These are phyloP conservation scores for Aspergillus udagawae DNA, from an alignment of 2,329 filamentous ascomycete species.

Conservation along the genomic window DNA sequence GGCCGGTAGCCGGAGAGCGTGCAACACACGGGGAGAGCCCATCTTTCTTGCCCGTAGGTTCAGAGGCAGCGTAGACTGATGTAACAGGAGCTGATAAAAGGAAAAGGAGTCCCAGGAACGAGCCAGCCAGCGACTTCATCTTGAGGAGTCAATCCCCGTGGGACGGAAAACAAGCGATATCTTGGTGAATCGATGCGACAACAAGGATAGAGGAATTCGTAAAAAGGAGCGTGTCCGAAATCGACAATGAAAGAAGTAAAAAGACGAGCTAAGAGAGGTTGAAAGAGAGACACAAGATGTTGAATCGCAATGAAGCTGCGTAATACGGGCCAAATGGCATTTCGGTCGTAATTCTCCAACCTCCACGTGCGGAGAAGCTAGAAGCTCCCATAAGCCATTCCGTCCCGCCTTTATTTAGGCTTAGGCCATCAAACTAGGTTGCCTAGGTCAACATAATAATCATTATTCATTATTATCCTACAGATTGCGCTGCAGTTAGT, in stretches of 20 bases:
- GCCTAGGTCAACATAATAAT: too few relatives aligned
- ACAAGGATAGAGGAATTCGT: neutral
- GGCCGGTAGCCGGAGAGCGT: slow-evolving; percentile 56
- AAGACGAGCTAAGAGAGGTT: slow-evolving; percentile 1
- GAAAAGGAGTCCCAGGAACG: slow-evolving; percentile 28
- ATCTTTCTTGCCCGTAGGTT: slow-evolving; percentile 39
- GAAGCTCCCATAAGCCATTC: neutral
- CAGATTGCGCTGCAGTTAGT: neutral
- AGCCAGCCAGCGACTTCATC: slow-evolving; percentile 34
- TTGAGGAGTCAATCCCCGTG: slow-evolving; percentile 10
- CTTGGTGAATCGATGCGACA: neutral
- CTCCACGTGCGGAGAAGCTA: neutral
- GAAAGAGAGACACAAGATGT: slow-evolving; percentile 6
- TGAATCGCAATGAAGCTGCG: slow-evolving; percentile 4
- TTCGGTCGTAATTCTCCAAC: slow-evolving; percentile 9
- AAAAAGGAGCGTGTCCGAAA: neutral
- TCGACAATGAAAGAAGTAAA: neutral
- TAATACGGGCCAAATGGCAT: slow-evolving; percentile 6
- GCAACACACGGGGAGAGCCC: slow-evolving; percentile 58
- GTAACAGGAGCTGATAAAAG: slow-evolving; percentile 31
- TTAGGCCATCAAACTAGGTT: neutral
- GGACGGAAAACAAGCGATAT: slow-evolving; percentile 1
- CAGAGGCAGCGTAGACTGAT: slow-evolving; percentile 30
- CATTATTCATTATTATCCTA: neutral
- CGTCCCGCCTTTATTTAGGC: neutral